These are phyloP conservation scores for Backusella morwellensis DNA, from an alignment of 192 early-diverging fungal species.

Conservation along the genomic window DNA sequence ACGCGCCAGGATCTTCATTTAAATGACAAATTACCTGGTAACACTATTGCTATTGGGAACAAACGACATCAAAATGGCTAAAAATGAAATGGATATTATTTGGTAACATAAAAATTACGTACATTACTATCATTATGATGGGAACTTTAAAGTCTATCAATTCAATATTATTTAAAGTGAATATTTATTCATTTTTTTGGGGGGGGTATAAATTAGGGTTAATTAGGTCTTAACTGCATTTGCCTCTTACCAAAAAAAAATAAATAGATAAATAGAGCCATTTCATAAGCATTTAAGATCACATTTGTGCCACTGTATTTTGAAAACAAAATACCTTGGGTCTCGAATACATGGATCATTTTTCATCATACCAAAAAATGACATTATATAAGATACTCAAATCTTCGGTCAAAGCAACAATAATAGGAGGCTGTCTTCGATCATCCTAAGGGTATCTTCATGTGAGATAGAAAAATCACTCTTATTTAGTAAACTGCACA, in stretches of 20 bases:
- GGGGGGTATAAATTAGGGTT: background rate
- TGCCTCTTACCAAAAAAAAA: background rate
- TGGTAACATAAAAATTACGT: background rate
- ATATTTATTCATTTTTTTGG: background rate
- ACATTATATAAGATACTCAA: background rate
- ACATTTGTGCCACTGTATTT: background rate
- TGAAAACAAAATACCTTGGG: background rate
- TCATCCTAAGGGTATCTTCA: no score
- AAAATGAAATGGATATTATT: no score
- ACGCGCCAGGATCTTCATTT: background rate
- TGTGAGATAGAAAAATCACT: no score
- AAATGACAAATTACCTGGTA: background rate
- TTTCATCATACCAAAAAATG: background rate
- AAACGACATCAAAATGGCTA: background rate
- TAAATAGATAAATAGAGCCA: background rate
- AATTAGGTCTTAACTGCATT: background rate
- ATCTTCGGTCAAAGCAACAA: no score
- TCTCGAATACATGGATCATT: background rate
- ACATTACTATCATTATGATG: background rate
- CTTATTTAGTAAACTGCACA: no score
- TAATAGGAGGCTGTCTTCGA: no score
- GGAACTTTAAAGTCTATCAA: no score
- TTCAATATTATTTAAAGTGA: background rate
- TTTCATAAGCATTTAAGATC: background rate
- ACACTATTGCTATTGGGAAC: background rate